Conservation (phyloP, 192 early-diverging fungal species). For the Phlyctochytrium bullatum region DNA sequence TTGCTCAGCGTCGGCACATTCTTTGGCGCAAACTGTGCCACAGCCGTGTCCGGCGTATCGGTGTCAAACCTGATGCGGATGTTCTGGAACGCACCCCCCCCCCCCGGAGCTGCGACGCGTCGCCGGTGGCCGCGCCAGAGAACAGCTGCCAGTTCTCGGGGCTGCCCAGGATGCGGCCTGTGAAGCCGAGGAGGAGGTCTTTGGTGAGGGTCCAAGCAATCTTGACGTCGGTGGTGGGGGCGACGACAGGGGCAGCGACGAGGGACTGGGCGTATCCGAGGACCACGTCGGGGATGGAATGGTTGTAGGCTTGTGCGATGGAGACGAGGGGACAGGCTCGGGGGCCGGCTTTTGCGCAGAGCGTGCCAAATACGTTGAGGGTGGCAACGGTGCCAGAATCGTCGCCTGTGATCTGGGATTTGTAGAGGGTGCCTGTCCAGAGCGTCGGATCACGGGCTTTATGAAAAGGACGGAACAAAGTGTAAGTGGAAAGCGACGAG, state of each 20-base stretch:
- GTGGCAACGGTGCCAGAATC: constrained; percentile 31
- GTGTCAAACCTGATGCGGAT: no score
- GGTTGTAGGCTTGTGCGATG: no score
- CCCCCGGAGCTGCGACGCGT: no score
- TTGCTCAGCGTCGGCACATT: background rate
- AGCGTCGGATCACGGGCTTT: constrained; percentile 3
- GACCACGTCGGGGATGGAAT: no score
- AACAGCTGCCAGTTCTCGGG: no score
- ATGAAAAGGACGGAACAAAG: no score
- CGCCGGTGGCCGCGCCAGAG: no score
- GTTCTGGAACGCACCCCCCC: no score
- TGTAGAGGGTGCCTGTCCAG: constrained; percentile 21
- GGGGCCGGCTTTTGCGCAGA: background rate
- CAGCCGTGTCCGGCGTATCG: no score
- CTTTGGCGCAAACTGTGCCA: background rate
- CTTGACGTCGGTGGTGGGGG: background rate
- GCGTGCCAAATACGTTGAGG: background rate
- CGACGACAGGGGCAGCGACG: background rate
- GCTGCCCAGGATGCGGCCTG: no score
- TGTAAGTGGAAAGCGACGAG: constrained; percentile 2
- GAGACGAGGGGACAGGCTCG: no score
- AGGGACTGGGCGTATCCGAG: no score
- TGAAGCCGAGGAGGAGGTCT: constrained; percentile 6
- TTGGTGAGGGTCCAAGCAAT: background rate
- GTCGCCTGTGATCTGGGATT: constrained; percentile 35